Percentiles rank a stretch among this genome's conserved stretches.
Conservation (phyloP, 176 grass and related monocot genomes). For the Rhipidocladum racemiflorum region DNA sequence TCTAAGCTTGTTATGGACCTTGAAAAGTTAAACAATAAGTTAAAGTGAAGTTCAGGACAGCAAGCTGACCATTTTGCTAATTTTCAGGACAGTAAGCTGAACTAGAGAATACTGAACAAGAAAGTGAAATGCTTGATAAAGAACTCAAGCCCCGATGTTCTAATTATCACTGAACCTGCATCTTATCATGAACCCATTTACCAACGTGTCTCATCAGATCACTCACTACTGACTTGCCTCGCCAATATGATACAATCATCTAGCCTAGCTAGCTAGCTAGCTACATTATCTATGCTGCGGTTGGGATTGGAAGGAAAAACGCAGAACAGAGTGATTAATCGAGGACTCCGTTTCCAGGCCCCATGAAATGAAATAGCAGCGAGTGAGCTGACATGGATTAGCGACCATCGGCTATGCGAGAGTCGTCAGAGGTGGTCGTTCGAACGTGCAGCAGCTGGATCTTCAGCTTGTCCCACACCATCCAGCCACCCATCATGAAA, state of each 20-base stretch:
- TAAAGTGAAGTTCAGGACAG: no score
- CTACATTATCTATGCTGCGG: background rate
- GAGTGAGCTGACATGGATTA: background rate
- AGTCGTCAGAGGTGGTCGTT: constrained; percentile 19
- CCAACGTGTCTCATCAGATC: background rate
- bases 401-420: background rate
- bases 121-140: no score
- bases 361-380: background rate
- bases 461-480: constrained; percentile 19
- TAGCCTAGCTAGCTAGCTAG: background rate
- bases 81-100: no score
- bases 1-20: no score
- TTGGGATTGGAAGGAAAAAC: background rate
- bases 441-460: constrained; percentile 32
- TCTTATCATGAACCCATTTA: no score
- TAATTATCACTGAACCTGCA: no score
- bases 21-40: no score
- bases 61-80: no score
- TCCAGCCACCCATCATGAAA: background rate
- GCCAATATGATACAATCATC: background rate
- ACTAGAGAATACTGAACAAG: no score
- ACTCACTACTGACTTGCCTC: background rate
- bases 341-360: background rate
- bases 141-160: no score
- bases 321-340: background rate